phyloP scores from a whole-genome alignment of 768 basidiomycete species.

The Tricholoma hemisulphureum region DNA sequence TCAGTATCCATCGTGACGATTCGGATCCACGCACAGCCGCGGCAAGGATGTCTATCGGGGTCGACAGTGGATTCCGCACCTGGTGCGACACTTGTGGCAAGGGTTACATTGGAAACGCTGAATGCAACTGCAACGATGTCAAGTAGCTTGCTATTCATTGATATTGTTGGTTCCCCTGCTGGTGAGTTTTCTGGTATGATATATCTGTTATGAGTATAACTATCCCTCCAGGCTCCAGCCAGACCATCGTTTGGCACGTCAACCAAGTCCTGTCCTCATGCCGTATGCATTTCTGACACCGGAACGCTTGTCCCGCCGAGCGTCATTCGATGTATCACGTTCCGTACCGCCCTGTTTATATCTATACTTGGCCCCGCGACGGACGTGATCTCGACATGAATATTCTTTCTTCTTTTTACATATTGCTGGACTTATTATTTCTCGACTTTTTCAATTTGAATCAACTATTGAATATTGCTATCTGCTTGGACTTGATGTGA shows the following conservation, averaged over 20 bases:
- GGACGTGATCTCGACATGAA: conserved; percentile 62
- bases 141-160: conserved; percentile 41
- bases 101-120: conserved; percentile 55
- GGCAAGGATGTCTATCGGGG: conserved; percentile 59
- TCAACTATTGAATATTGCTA: conserved; percentile 3
- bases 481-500: no score
- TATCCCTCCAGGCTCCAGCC: conserved; percentile 27
- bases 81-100: conserved; percentile 81
- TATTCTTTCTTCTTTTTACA: conserved; percentile 22
- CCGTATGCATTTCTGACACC: conserved; percentile 19
- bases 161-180: conserved; percentile 19
- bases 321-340: conserved; percentile 60
- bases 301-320: conserved; percentile 39
- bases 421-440: conserved; percentile 1
- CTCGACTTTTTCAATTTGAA: conserved; percentile 4
- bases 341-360: conserved; percentile 58
- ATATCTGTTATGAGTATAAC: background rate
- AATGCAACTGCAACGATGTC: conserved; percentile 64
- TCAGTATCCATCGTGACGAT: conserved; percentile 81
- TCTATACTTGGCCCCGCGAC: conserved; percentile 56
- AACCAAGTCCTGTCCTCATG: conserved; percentile 34
- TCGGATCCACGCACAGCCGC: conserved; percentile 39
- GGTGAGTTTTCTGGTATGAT: conserved; percentile 24
- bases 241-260: conserved; percentile 34
- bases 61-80: conserved; percentile 56